Conservation (phyloP, 148 eudicot genomes). For the Rhododendron mucronatum region DNA sequence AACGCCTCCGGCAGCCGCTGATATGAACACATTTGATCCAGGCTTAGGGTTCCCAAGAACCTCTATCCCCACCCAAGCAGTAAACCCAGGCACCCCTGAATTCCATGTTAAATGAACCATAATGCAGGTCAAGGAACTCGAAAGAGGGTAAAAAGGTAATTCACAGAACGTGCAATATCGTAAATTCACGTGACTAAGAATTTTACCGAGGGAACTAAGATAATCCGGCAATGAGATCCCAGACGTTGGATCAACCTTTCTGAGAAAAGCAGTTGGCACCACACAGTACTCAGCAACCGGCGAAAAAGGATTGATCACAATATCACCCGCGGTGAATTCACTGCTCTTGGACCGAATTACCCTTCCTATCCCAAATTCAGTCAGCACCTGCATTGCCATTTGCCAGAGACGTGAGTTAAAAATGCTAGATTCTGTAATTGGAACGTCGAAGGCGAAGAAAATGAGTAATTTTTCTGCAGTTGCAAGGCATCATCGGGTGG, state of each 20-base stretch:
- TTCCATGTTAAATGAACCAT: background rate
- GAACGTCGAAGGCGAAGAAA: background rate
- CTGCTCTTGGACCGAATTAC: conserved; percentile 22
- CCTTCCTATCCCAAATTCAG: conserved; percentile 23
- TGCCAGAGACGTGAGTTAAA: too few relatives aligned
- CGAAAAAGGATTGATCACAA: conserved; percentile 12
- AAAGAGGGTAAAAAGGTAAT: background rate
- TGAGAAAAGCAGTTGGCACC: conserved; percentile 7
- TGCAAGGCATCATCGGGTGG: too few relatives aligned
- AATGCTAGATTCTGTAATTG: too few relatives aligned
- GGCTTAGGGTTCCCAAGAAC: conserved; percentile 27
- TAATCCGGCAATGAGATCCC: conserved; percentile 26
- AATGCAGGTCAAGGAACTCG: background rate
- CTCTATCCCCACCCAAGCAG: conserved; percentile 40
- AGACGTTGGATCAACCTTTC: conserved; percentile 20
- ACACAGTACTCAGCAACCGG: conserved; percentile 34
- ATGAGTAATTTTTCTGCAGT: background rate
- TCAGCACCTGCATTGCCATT: conserved; percentile 13
- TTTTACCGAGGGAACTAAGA: conserved; percentile 26
- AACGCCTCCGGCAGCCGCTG: conserved; percentile 43
- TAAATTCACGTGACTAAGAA: background rate
- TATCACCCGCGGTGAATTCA: conserved; percentile 23
- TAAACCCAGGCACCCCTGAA: conserved; percentile 36
- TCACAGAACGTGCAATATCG: background rate
- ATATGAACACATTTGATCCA: conserved; percentile 34